phyloP scores from a whole-genome alignment of 1,284 basidiomycete genomes.

The Ustilago xerochloae region DNA sequence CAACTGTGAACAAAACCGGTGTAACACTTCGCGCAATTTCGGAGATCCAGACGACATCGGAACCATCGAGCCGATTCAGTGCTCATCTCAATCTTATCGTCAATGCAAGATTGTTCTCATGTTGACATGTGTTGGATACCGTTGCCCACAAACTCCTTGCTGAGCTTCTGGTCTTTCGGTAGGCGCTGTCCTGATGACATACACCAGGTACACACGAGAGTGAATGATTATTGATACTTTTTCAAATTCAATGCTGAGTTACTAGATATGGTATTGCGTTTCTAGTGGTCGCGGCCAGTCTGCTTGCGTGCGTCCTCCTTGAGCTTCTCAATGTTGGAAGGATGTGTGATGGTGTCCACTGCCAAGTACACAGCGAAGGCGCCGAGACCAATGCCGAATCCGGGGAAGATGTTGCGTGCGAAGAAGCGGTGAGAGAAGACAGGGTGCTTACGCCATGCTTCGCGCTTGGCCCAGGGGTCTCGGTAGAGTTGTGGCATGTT shows the following conservation, averaged over 20 bases:
- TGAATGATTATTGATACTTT: background rate
- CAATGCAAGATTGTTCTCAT: too few relatives aligned
- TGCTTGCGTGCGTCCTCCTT: conserved; percentile 62
- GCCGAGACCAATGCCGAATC: conserved; percentile 59
- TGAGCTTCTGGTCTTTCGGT: too few relatives aligned
- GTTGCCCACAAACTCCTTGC: too few relatives aligned
- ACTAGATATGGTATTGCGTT: background rate
- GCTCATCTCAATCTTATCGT: too few relatives aligned
- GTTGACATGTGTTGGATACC: too few relatives aligned
- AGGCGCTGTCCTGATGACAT: too few relatives aligned
- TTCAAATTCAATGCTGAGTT: conserved; percentile 5
- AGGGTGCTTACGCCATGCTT: conserved; percentile 68
- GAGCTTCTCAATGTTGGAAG: conserved; percentile 63
- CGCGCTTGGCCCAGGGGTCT: conserved; percentile 67
- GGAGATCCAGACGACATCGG: background rate
- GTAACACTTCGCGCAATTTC: background rate
- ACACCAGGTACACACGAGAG: too few relatives aligned
- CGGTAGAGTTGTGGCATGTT: conserved; percentile 60
- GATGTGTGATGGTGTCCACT: conserved; percentile 58
- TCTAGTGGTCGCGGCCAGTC: conserved; percentile 35
- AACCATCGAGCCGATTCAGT: background rate
- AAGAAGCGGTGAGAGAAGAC: conserved; percentile 65
- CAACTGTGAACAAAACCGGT: background rate
- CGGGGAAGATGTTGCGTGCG: conserved; percentile 65
- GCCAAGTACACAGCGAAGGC: conserved; percentile 61